phyloP scores from a whole-genome alignment of 345 rosid genomes.

The Conringia planisiliqua region DNA sequence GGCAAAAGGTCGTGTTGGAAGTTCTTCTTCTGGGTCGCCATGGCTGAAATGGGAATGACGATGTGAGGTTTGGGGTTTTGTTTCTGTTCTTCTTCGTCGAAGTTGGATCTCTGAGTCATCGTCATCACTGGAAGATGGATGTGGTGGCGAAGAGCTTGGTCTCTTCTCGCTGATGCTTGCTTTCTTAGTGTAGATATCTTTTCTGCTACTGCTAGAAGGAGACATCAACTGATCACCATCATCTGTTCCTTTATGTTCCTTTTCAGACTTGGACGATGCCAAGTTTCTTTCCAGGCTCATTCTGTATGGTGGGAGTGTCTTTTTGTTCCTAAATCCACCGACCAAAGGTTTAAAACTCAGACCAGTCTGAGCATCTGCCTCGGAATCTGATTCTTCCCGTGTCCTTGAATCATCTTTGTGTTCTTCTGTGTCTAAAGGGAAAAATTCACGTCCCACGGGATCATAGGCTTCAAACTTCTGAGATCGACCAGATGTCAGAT shows the following conservation, averaged over 20 bases:
- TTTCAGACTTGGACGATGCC: slow-evolving; percentile 34
- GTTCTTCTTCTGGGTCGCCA: slow-evolving; percentile 21
- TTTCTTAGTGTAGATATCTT: slow-evolving; percentile 37
- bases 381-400: slow-evolving; percentile 33
- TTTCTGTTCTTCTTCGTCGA: slow-evolving; percentile 15
- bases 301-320: slow-evolving; percentile 49
- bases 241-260: slow-evolving; percentile 22
- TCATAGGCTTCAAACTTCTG: slow-evolving; percentile 30
- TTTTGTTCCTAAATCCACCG: slow-evolving; percentile 71
- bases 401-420: slow-evolving; percentile 29
- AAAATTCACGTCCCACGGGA: slow-evolving; percentile 29
- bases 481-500: slow-evolving; percentile 26
- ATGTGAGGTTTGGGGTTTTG: slow-evolving; percentile 9
- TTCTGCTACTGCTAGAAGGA: slow-evolving; percentile 30
- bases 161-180: slow-evolving; percentile 29
- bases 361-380: slow-evolving; percentile 26
- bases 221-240: slow-evolving; percentile 22
- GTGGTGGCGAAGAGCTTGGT: slow-evolving; percentile 28
- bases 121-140: slow-evolving; percentile 31
- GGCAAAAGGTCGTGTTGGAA: background rate
- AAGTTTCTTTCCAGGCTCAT: slow-evolving; percentile 23
- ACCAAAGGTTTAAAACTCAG: slow-evolving; percentile 53
- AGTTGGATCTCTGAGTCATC: slow-evolving; percentile 43
- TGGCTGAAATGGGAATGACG: slow-evolving; percentile 5
- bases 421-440: slow-evolving; percentile 16